Conservation (phyloP, 352 stramenopile species). For the Phytopythium cucurbitacearum region DNA sequence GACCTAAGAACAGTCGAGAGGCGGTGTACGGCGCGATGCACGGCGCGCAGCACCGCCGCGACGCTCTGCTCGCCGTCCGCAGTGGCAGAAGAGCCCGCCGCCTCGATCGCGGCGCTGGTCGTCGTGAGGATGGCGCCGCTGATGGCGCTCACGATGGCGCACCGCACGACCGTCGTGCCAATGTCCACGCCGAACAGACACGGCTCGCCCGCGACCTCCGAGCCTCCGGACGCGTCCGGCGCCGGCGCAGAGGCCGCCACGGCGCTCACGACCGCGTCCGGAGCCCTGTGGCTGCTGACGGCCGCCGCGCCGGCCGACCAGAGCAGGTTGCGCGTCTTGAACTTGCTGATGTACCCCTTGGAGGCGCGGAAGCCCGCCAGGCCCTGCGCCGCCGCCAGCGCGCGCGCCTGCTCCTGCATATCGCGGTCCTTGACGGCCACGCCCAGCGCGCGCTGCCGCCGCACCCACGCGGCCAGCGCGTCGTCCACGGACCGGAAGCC, state of each 20-base stretch:
- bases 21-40: conserved; percentile 18
- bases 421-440: conserved; percentile 15
- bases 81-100: background rate
- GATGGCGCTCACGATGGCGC: conserved; percentile 29
- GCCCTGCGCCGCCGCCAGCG: conserved; percentile 12
- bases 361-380: conserved; percentile 18
- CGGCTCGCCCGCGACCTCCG: conserved; percentile 3
- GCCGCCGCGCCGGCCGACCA: background rate
- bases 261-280: background rate
- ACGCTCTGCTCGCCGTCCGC: conserved; percentile 25
- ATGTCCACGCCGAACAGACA: conserved; percentile 58
- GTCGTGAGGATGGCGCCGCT: conserved; percentile 26
- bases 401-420: conserved; percentile 20
- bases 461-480: conserved; percentile 19
- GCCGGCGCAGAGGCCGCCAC: background rate
- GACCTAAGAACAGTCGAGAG: conserved; percentile 16
- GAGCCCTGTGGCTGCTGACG: background rate
- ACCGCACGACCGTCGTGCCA: conserved; percentile 65
- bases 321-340: conserved; percentile 21
- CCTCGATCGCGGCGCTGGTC: conserved; percentile 20
- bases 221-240: background rate
- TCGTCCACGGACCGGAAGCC: conserved; percentile 13
- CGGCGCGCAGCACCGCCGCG: conserved; percentile 25
- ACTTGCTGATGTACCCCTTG: conserved; percentile 29
- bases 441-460: conserved; percentile 7